These are phyloP conservation scores for Lunularia cruciata DNA, from an alignment of 225 moss, liverwort and hornwort species.

Conservation along the genomic window DNA sequence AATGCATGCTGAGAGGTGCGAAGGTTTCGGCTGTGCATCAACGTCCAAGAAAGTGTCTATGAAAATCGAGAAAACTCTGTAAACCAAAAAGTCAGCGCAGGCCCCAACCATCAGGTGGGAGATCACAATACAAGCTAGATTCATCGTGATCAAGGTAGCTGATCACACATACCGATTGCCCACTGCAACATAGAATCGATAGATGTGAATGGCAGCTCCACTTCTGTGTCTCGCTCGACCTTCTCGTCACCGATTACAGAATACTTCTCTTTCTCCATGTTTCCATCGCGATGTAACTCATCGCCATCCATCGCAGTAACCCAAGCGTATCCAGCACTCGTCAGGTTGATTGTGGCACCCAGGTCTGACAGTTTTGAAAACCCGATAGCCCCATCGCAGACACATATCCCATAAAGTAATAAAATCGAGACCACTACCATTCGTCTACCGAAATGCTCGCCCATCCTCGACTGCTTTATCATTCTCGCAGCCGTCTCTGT, in stretches of 20 bases:
- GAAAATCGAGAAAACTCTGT: too few species aligned
- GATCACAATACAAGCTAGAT: neutral
- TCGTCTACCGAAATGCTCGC: constrained; percentile 1
- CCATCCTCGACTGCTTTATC: constrained; percentile 8
- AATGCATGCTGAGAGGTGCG: too few species aligned
- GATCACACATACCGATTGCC: constrained; percentile 68
- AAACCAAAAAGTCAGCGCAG: too few species aligned
- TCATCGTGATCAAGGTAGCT: neutral
- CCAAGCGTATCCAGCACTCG: constrained; percentile 65
- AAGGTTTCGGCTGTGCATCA: too few species aligned
- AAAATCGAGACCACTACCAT: constrained; percentile 25
- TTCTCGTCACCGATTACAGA: constrained; percentile 23
- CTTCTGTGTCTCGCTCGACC: constrained; percentile 46
- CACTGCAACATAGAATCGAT: constrained; percentile 94
- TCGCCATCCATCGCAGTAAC: constrained; percentile 71
- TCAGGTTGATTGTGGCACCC: constrained; percentile 56
- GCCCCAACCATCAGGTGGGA: too few species aligned
- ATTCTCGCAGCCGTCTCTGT: constrained; percentile 2
- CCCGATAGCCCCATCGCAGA: constrained; percentile 37
- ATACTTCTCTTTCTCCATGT: constrained; percentile 15
- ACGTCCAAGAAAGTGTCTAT: too few species aligned
- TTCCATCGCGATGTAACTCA: constrained; percentile 52
- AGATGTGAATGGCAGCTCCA: constrained; percentile 56
- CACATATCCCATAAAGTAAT: constrained; percentile 13
- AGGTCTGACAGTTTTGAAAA: constrained; percentile 40